Evolutionary conservation across 2,329 filamentous ascomycete species (phyloP), one percentile per base, ranked within the genome.

Genomic region (Alternaria atra): DNA sequence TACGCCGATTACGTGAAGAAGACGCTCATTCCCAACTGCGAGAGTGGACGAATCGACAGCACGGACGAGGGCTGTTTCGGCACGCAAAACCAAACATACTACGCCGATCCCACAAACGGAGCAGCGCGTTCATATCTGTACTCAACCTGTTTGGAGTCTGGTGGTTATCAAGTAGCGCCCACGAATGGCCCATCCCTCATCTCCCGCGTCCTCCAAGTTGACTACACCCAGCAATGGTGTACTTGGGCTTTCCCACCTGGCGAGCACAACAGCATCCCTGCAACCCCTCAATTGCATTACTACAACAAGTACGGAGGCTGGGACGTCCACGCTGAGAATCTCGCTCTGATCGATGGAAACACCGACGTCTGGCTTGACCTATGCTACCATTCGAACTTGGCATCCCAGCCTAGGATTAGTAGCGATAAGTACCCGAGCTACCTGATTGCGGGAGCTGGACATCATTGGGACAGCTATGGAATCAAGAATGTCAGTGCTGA

Each of bases 171-270:
- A 71, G 79, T 80, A 10, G 83, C 84, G 0, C 79, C 81, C 0
- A 70, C 77, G 20, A 67, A 77, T 6, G 80, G 80, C 0, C 83
- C 83, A 0, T 79, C 79, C 1, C 74, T 86, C 2, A 74, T 86
- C 17, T 84, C 83, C 1, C 79, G 82, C 6, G 81, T 82, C 0
- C 65, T 86, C 5, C 77, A 84, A 48, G 77, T 78, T 8, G 74
- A 80, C 40, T 86, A 86, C 70, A 85, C 84, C 37, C 84, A 85
- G 64, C 81, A 85, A 70, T 86, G 84, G 84, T 86, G 84, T 65
- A 80, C 67, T n/a, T 84, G 84, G 83, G 83, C 84, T 1, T 86
- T 86, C 63, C 81, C 83, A 1, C 61, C 76, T 1, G 84, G 84
- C 0, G 53, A 77, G 27, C 78, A 81, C 72, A 84, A 83, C 63